phyloP scores from a whole-genome alignment of 768 basidiomycete genomes.

The Hypholoma sublateritium region DNA sequence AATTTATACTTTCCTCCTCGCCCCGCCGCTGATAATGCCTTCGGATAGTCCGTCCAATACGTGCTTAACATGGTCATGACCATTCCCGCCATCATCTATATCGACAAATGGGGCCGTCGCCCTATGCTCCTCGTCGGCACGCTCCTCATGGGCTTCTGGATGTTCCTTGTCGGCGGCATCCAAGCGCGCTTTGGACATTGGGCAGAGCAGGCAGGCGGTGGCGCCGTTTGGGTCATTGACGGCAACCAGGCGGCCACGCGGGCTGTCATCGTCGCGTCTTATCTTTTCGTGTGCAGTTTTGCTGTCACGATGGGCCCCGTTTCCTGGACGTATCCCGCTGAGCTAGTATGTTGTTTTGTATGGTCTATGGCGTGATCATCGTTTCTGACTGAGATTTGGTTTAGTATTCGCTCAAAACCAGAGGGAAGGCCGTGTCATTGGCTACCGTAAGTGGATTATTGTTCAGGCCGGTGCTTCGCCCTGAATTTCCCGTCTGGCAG shows the following conservation, averaged over 20 bases:
- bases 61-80: conserved; percentile 49
- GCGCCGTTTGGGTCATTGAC: conserved; percentile 51
- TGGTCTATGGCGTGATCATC: neutral
- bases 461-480: neutral
- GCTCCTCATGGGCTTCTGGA: conserved; percentile 71
- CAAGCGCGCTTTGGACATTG: conserved; percentile 68
- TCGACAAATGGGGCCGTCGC: conserved; percentile 78
- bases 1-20: neutral
- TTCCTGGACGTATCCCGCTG: conserved; percentile 74
- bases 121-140: conserved; percentile 71
- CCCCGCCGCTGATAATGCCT: neutral
- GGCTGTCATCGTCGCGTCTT: conserved; percentile 75
- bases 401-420: conserved; percentile 60
- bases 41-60: conserved; percentile 62
- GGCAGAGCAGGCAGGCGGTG: conserved; percentile 38
- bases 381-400: neutral
- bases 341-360: conserved; percentile 37
- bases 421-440: conserved; percentile 54
- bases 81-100: conserved; percentile 56
- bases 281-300: conserved; percentile 74
- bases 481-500: conserved; percentile 3
- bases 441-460: conserved; percentile 42
- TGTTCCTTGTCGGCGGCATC: conserved; percentile 75
- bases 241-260: conserved; percentile 57
- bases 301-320: conserved; percentile 78